Evolutionary conservation across 2,329 filamentous ascomycete genomes (phyloP).

Genomic region (Neoscytalidium dimidiatum): DNA sequence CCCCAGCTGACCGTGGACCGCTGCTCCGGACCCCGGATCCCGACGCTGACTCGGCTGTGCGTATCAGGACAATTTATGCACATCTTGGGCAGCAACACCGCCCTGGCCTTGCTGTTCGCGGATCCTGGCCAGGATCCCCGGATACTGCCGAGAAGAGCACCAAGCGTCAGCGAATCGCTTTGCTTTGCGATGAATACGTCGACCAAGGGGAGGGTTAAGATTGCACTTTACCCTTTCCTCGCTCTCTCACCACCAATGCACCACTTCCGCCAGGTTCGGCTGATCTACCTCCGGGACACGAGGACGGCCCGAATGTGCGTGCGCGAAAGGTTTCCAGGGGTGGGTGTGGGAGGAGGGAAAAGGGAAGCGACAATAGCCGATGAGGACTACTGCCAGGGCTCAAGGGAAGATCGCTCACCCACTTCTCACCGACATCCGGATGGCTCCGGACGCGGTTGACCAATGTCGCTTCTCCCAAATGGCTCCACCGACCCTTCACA

Average conservation of each 20-base stretch:
- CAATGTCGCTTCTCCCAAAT: constrained; percentile 79
- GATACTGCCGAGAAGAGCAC: constrained; percentile 40
- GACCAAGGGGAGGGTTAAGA: constrained; percentile 6
- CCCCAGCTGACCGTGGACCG: constrained; percentile 15
- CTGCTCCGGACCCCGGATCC: constrained; percentile 18
- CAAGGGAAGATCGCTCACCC: constrained; percentile 42
- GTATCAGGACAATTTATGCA: constrained; percentile 16
- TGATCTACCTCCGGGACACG: constrained; percentile 19
- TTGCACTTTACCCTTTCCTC: constrained; percentile 8
- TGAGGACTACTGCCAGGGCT: constrained; percentile 13
- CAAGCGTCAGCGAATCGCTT: background rate
- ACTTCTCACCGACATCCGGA: constrained; percentile 80
- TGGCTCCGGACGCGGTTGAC: constrained; percentile 85
- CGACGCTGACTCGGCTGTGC: constrained; percentile 9
- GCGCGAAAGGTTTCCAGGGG: constrained; percentile 2
- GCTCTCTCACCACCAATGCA: constrained; percentile 13
- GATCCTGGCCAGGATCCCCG: constrained; percentile 45
- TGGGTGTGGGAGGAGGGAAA: background rate
- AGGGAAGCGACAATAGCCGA: constrained; percentile 12
- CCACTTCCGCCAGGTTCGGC: constrained; percentile 13
- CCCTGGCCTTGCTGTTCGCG: constrained; percentile 38
- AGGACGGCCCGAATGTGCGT: constrained; percentile 17
- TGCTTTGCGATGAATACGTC: background rate
- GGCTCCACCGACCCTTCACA: constrained; percentile 65
- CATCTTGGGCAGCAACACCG: constrained; percentile 1